Evolutionary conservation across 768 basidiomycete species (phyloP), one percentile per base, ranked within the genome.

Genomic region (Lenzites betulinus): DNA sequence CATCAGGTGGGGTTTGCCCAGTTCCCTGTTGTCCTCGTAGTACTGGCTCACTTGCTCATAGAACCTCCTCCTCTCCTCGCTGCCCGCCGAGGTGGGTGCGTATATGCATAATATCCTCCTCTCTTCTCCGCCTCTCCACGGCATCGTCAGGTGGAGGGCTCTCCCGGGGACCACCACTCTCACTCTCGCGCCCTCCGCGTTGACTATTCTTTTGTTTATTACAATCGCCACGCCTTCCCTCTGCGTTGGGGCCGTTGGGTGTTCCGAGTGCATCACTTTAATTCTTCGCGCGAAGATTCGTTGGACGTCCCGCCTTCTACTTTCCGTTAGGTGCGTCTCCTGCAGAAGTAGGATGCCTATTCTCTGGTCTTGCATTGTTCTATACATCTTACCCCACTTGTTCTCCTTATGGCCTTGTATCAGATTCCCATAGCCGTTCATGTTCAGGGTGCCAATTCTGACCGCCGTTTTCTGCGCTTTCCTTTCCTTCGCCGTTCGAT

Each of bases 391-490:
- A n/a, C n/a, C n/a, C n/a, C n/a, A n/a, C n/a, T n/a, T n/a, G 12
- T 1, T 12, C 28, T 1, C 46, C 46, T 48, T 39, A 54, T 30
- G 55, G 55, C 56, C 5, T 59, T 33, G 0, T 30, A 12, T 15
- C 52, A 42, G n/a, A n/a, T n/a, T 7, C 46, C 50, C 4, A 3
- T 6, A 0, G 23, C 7, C 62, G 8, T 59, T 59, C 8, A 63
- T 54, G 26, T 63, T 63, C n/a, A 63, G 47, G 1, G 57, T 65
- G 5, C 60, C 59, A 5, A 66, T 58, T 46, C 75, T 74, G 0
- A 30, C 20, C 6, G 41, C 4, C 30, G 43, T 48, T 38, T 39
- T 48, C 20, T 47, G 33, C 2, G 28, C 28, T n/a, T n/a, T n/a
- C n/a, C n/a, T n/a, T n/a, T n/a, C n/a, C n/a, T n/a, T n/a, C n/a